Evolutionary conservation across 306 rosid genomes (phyloP).

Genomic region (Benincasa hispida): DNA sequence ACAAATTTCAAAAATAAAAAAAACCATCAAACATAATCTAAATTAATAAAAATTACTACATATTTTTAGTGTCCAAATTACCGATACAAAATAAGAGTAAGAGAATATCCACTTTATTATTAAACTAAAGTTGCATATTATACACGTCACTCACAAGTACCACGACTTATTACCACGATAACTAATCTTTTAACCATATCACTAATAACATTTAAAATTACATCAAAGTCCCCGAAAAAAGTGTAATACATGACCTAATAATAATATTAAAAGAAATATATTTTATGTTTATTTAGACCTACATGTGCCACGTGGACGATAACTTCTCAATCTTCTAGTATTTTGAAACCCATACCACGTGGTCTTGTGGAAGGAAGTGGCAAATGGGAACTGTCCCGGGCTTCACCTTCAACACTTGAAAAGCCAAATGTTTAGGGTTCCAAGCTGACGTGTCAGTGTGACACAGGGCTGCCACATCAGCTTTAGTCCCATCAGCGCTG

Average conservation of each 20-base stretch:
- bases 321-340: background rate
- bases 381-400: constrained; percentile 71
- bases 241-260: background rate
- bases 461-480: constrained; percentile 59
- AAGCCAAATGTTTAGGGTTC: constrained; percentile 84
- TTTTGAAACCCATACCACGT: constrained; percentile 57
- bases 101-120: background rate
- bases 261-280: background rate
- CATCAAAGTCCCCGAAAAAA: background rate
- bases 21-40: no score
- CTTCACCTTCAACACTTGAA: constrained; percentile 57
- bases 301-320: background rate
- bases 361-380: constrained; percentile 83
- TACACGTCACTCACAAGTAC: background rate
- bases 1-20: no score
- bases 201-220: background rate
- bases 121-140: background rate
- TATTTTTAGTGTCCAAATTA: no score
- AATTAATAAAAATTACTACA: no score
- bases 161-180: background rate
- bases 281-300: background rate
- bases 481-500: constrained; percentile 38
- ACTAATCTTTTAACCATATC: background rate
- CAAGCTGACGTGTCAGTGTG: constrained; percentile 63
- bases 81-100: background rate